Percentiles rank a stretch among this genome's conserved stretches.
These are phyloP conservation scores for Solanum bukasovii DNA, from an alignment of 257 asterid species.

Conservation along the genomic window DNA sequence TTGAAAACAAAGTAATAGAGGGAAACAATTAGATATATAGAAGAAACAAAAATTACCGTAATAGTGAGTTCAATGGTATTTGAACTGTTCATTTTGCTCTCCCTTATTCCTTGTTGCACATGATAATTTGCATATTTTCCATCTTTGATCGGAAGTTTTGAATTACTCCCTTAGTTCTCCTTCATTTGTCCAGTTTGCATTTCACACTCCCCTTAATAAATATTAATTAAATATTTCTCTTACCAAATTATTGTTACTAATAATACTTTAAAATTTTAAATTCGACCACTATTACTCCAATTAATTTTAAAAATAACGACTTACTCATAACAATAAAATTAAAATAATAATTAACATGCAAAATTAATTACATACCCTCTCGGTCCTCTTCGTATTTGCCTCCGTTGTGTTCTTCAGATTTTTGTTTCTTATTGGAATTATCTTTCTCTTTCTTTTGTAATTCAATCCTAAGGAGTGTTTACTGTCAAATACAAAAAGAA, in stretches of 20 bases:
- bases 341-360: background rate
- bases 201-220: background rate
- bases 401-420: too few species aligned
- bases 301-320: too few species aligned
- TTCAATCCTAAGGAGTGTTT: background rate
- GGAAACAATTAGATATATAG: background rate
- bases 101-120: background rate
- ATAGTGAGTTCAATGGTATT: background rate
- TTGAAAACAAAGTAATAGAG: background rate
- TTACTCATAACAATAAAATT: too few species aligned
- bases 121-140: background rate
- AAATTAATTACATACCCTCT: background rate
- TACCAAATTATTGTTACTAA: too few species aligned
- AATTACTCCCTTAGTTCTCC: too few species aligned
- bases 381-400: background rate
- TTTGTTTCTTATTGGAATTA: background rate
- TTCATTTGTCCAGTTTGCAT: too few species aligned
- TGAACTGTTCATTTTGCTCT: background rate
- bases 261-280: background rate
- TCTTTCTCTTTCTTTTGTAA: background rate
- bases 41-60: background rate
- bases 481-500: background rate
- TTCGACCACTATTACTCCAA: too few species aligned
- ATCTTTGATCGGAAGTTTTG: background rate
- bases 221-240: too few species aligned